A percentile compares a stretch with the other conserved stretches of the same genome.
These are phyloP conservation scores for Stephania cephalantha DNA, from an alignment of 164 flowering plant species.

Conservation along the genomic window DNA sequence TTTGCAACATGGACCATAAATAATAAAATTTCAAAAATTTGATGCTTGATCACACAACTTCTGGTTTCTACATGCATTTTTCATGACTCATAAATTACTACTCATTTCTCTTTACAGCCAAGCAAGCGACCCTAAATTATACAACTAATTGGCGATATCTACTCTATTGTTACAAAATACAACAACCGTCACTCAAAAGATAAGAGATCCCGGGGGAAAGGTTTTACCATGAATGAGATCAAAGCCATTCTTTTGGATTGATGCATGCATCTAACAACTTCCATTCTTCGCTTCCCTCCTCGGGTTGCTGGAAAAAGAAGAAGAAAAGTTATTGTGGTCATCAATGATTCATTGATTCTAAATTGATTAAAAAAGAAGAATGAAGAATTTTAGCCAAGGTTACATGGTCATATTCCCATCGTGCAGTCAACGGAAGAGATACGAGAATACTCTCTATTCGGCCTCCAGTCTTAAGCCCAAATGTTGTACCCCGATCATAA, in stretches of 20 bases:
- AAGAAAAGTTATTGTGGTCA: background rate
- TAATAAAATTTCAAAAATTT: too few relatives aligned
- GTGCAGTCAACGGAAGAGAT: slow-evolving; percentile 86
- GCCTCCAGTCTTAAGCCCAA: slow-evolving; percentile 97
- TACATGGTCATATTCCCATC: slow-evolving; percentile 98
- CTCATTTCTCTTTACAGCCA: background rate
- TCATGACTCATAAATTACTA: background rate
- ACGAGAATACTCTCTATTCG: slow-evolving; percentile 96
- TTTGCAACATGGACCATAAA: too few relatives aligned
- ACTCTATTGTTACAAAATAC: slow-evolving; percentile 8
- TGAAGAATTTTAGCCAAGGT: slow-evolving; percentile 15
- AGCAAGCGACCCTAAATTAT: background rate
- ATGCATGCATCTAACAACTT: slow-evolving; percentile 93
- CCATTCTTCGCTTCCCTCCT: slow-evolving; percentile 97
- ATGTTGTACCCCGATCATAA: slow-evolving; percentile 97
- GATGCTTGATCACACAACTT: background rate
- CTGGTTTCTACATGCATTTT: background rate
- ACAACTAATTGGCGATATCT: background rate
- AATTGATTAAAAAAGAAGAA: background rate
- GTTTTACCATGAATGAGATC: slow-evolving; percentile 11
- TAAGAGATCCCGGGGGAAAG: background rate
- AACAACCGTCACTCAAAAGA: background rate
- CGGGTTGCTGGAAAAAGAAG: slow-evolving; percentile 59
- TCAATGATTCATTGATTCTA: background rate
- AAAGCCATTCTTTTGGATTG: slow-evolving; percentile 95